Evolutionary conservation across 805 yeast genomes (phyloP), one percentile per base, ranked within the genome.

Genomic region (Ogataea ganodermae): DNA sequence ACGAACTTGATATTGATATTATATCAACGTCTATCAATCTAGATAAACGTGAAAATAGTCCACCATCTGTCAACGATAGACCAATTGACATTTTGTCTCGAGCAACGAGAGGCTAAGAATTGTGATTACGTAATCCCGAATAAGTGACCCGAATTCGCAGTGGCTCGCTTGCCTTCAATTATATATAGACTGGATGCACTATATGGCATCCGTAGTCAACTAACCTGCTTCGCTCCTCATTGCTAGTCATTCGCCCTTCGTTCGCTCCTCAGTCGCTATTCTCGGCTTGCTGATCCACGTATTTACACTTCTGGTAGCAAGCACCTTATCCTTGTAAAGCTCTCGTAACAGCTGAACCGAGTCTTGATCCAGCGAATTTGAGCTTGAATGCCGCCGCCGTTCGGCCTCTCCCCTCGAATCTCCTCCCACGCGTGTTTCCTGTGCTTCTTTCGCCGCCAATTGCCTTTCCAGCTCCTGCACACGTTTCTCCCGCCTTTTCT

Each of bases 271-370:
- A 22, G 18, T 30, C 33, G n/a, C 33, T n/a, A 54, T 54, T 6
- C 48, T 46, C 3, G 58, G 58, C 40, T 45, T 46, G 42, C 50
- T 54, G 27, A 54, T 47, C 58, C 58, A 48, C 16, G 54, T 42
- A 31, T 52, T 47, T 33, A 48, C 26, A 2, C 18, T 13, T 17
- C 46, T 17, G 9, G 39, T 13, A 21, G 49, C 18, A 4, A 51
- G 24, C 13, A 45, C 44, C 46, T 52, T 56, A 37, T 56, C 55
- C 14, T 46, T 28, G 35, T 52, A 55, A 28, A 49, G 30, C 13
- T 47, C 40, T 13, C 52, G 51, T 17, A 55, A 36, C 5, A 55
- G 31, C 39, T 52, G 50, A 35, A 55, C 44, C 10, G 59, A 52
- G 21, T 55, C 59, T 43, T 52, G 51, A 20, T 52, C 59, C 21